phyloP scores from a whole-genome alignment of 1,139 yeast species.

The Torulaspora globosa region DNA sequence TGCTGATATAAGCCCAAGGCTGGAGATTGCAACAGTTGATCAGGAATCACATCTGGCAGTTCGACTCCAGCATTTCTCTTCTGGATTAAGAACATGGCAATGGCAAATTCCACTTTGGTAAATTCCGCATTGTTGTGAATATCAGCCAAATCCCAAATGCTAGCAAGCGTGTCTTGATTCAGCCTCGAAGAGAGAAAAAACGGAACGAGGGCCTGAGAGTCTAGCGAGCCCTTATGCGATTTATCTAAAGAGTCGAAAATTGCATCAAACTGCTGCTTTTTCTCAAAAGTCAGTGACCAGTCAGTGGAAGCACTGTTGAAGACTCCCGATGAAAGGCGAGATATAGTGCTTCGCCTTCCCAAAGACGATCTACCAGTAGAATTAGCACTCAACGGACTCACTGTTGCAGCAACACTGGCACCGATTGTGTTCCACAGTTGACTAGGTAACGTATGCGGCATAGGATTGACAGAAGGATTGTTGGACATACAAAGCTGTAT shows the following conservation, averaged over 20 bases:
- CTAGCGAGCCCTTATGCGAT: slow-evolving; percentile 55
- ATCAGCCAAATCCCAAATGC: slow-evolving; percentile 93
- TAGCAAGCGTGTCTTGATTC: slow-evolving; percentile 78
- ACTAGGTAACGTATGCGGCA: slow-evolving; percentile 70
- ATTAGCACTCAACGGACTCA: slow-evolving; percentile 33
- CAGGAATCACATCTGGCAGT: slow-evolving; percentile 68
- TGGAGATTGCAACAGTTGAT: slow-evolving; percentile 44
- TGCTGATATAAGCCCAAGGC: slow-evolving; percentile 32
- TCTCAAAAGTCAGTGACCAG: slow-evolving; percentile 67
- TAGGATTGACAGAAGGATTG: slow-evolving; percentile 58
- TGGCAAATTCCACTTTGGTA: slow-evolving; percentile 76
- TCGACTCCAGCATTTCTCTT: slow-evolving; percentile 71
- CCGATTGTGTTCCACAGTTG: slow-evolving; percentile 56
- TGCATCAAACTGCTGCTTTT: slow-evolving; percentile 71
- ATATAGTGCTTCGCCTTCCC: slow-evolving; percentile 31
- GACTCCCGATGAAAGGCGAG: slow-evolving; percentile 38
- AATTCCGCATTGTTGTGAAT: slow-evolving; percentile 82
- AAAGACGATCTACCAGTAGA: slow-evolving; percentile 34
- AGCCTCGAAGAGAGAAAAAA: slow-evolving; percentile 86
- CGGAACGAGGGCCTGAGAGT: slow-evolving; percentile 79
- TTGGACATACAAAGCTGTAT: slow-evolving; percentile 74
- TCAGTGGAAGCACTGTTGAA: slow-evolving; percentile 56
- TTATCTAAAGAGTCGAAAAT: slow-evolving; percentile 78
- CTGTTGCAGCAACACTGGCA: slow-evolving; percentile 14
- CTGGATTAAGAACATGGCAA: slow-evolving; percentile 91